A percentile compares a stretch with the other conserved stretches of the same genome.
Evolutionary conservation across 306 rosid species (phyloP).

Genomic region (Hippophae gyantsensis): DNA sequence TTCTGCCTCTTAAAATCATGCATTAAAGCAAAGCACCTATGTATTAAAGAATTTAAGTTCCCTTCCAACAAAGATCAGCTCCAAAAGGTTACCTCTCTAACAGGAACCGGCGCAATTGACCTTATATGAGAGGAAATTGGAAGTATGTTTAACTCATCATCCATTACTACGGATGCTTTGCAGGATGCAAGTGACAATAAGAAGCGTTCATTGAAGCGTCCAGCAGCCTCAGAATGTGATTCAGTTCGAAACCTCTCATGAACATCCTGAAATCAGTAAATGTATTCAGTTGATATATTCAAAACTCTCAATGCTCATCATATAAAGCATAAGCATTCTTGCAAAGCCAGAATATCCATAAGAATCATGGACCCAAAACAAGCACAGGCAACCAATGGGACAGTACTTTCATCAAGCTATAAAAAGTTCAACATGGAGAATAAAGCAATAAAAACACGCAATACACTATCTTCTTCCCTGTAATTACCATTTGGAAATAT

Average conservation of each 20-base stretch:
- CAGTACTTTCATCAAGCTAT: not conserved
- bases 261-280: constrained; percentile 60
- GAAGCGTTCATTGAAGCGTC: constrained; percentile 93
- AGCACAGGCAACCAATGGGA: not conserved
- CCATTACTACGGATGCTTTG: constrained; percentile 82
- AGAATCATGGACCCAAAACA: not conserved
- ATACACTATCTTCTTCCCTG: not conserved
- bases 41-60: not conserved
- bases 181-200: constrained; percentile 82
- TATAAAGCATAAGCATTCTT: not conserved
- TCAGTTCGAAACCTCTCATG: constrained; percentile 93
- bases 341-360: not conserved
- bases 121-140: constrained; percentile 91
- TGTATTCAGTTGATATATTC: too few relatives aligned
- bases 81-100: constrained; percentile 54
- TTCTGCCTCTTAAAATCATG: not conserved
- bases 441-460: not conserved
- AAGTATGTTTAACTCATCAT: constrained; percentile 78
- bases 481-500: too few relatives aligned
- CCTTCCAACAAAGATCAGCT: not conserved
- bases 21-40: not conserved
- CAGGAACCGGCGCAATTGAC: constrained; percentile 53
- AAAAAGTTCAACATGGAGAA: not conserved
- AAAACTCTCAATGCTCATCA: not conserved
- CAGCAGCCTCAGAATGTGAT: constrained; percentile 70